Conservation (phyloP, 2,329 filamentous ascomycete species). For the Graphilbum fragrans region DNA sequence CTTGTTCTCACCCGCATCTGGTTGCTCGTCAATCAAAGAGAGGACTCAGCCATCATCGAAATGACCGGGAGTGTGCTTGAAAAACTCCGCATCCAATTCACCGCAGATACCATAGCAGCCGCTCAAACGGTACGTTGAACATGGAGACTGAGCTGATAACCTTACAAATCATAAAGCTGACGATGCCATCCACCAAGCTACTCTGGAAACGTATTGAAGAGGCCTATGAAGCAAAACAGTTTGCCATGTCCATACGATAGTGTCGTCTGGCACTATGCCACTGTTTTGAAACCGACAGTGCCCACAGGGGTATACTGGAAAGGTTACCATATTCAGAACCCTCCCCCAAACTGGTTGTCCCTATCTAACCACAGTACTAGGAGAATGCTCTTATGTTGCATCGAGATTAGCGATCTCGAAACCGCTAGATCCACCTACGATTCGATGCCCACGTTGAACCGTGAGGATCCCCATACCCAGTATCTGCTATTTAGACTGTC, state of each 20-base stretch:
- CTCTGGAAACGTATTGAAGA: constrained; percentile 71
- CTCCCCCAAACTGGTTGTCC: background rate
- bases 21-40: constrained; percentile 40
- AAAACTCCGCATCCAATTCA: constrained; percentile 33
- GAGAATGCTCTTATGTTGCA: constrained; percentile 59
- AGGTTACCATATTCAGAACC: constrained; percentile 30
- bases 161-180: background rate
- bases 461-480: constrained; percentile 51
- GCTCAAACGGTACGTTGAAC: constrained; percentile 46
- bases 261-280: constrained; percentile 56
- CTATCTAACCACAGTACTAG: too few species aligned
- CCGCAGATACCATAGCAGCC: constrained; percentile 50
- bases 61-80: constrained; percentile 24
- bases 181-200: constrained; percentile 36
- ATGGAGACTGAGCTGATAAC: constrained; percentile 4
- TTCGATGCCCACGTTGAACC: constrained; percentile 44
- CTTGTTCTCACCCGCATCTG: constrained; percentile 55
- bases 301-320: constrained; percentile 56
- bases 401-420: constrained; percentile 43
- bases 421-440: constrained; percentile 42
- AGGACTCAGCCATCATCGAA: constrained; percentile 18
- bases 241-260: constrained; percentile 52
- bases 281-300: constrained; percentile 52
- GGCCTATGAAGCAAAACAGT: constrained; percentile 37
- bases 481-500: constrained; percentile 69